A percentile compares a stretch with the other conserved stretches of the same genome.
Conservation (phyloP, 306 rosid genomes). For the Acacia melanoxylon region DNA sequence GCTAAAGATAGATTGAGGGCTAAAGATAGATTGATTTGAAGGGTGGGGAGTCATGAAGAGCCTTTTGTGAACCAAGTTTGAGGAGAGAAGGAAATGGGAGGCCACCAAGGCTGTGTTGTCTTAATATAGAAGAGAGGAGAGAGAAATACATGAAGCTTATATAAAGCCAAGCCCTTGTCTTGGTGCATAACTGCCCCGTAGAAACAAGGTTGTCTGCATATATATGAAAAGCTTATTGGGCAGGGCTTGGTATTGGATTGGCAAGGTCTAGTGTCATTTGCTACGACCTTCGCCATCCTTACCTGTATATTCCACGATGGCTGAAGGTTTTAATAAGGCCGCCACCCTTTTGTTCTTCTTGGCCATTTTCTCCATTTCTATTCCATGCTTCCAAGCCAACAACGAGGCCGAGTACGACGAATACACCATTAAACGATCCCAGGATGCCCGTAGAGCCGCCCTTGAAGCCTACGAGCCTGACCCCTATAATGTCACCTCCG, state of each 20-base stretch:
- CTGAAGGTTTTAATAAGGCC: slow-evolving; percentile 28
- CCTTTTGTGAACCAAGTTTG: not conserved
- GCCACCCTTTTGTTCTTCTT: slow-evolving; percentile 41
- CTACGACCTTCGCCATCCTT: slow-evolving; percentile 37
- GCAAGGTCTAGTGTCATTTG: slow-evolving; percentile 32
- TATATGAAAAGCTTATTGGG: too few species aligned
- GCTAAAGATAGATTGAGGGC: not conserved
- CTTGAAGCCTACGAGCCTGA: slow-evolving; percentile 49
- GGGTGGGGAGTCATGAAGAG: not conserved
- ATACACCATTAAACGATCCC: slow-evolving; percentile 29
- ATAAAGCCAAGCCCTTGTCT: not conserved
- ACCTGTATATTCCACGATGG: slow-evolving; percentile 36
- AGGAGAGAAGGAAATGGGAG: not conserved
- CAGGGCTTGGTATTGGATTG: slow-evolving; percentile 13
- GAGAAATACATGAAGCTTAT: not conserved
- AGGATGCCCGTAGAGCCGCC: slow-evolving; percentile 43
- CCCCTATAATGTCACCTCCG: slow-evolving; percentile 47
- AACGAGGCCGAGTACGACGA: slow-evolving; percentile 49
- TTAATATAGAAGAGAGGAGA: not conserved
- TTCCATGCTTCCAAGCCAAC: slow-evolving; percentile 61
- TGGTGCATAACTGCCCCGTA: not conserved
- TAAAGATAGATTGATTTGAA: not conserved
- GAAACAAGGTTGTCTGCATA: not conserved
- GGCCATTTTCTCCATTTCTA: slow-evolving; percentile 39
- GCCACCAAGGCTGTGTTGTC: not conserved